Percentiles rank a stretch among this genome's conserved stretches.
phyloP scores from a whole-genome alignment of 1,139 yeast species.

The Hansenula lynferdii region DNA sequence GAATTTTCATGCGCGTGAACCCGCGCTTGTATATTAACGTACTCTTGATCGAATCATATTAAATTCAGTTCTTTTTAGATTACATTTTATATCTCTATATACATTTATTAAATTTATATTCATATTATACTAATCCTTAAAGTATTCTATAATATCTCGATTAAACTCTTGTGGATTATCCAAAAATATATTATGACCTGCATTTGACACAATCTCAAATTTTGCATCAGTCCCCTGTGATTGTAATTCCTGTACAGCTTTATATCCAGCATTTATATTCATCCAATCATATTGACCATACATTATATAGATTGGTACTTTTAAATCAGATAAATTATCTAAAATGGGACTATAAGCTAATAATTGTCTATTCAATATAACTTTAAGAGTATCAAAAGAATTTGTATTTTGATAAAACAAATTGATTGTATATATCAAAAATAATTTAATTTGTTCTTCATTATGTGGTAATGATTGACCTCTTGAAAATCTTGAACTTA shows the following conservation, averaged over 20 bases:
- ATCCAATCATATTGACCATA: slow-evolving; percentile 88
- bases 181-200: slow-evolving; percentile 78
- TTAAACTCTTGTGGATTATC: slow-evolving; percentile 70
- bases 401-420: slow-evolving; percentile 21
- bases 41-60: too few relatives aligned
- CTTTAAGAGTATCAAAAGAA: slow-evolving; percentile 12
- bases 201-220: slow-evolving; percentile 43
- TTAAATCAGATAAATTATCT: slow-evolving; percentile 48
- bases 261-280: slow-evolving; percentile 68
- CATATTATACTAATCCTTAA: too few relatives aligned
- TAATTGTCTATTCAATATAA: slow-evolving; percentile 25
- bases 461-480: slow-evolving; percentile 15
- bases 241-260: slow-evolving; percentile 25
- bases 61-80: too few relatives aligned
- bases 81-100: background rate
- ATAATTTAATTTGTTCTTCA: slow-evolving; percentile 21
- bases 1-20: too few relatives aligned
- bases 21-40: too few relatives aligned
- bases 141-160: slow-evolving; percentile 38
- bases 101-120: too few relatives aligned
- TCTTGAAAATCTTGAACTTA: slow-evolving; percentile 40
- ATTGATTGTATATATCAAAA: slow-evolving; percentile 23
- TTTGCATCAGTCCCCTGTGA: slow-evolving; percentile 19
- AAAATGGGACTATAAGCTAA: slow-evolving; percentile 72
- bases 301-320: slow-evolving; percentile 45